Base-by-base conservation (phyloP, 352 stramenopile genomes). In the Pythium dissotocum region DNA sequence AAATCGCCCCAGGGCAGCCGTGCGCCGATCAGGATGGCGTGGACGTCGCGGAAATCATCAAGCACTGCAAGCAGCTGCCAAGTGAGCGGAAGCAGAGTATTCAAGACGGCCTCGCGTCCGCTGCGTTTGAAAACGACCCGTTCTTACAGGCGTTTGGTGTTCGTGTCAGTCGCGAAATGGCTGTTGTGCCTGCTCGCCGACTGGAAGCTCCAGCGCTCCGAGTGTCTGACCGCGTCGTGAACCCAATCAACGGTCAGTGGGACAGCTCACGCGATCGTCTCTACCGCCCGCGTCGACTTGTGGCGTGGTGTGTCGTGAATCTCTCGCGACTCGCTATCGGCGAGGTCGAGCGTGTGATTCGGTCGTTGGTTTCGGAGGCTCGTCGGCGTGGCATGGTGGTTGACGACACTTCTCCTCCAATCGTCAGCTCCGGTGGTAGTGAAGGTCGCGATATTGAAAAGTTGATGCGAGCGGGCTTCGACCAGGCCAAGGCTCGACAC, bases 91-190 rank as follows among this genome's bases (percentile, higher is more conserved):
- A 58, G 49, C 30, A n/a, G 0, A 36, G 8, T 24, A 73, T 68
- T 21, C 16, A 69, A 18, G 16, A 49, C 4, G 35, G 54, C 7
- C 7, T 55, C 7, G 21, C 14, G 26, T 51, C 52, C 18, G 49
- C 58, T 28, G 58, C 21, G 7, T 71, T 63, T 14, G 49, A 67
- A 16, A 66, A 63, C 42, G 65, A 71, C n/a, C 51, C 49, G 38
- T 67, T 61, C 38, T 0, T 18, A 18, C 12, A 44, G 21, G 58
- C 48, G 0, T 73, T 73, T 61, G 67, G 67, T 5, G 6, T 68
- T 13, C 3, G 46, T 8, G 57, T 72, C 26, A 35, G 9, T 21
- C 21, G 21, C 0, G 14, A 24, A 7, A 67, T 72, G 66, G 59
- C 63, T n/a, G 16, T 33, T 18, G 54, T 64, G 13, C 4, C 24